phyloP scores from a whole-genome alignment of 2,329 filamentous ascomycete species.

The Xenoacremonium recifei region DNA sequence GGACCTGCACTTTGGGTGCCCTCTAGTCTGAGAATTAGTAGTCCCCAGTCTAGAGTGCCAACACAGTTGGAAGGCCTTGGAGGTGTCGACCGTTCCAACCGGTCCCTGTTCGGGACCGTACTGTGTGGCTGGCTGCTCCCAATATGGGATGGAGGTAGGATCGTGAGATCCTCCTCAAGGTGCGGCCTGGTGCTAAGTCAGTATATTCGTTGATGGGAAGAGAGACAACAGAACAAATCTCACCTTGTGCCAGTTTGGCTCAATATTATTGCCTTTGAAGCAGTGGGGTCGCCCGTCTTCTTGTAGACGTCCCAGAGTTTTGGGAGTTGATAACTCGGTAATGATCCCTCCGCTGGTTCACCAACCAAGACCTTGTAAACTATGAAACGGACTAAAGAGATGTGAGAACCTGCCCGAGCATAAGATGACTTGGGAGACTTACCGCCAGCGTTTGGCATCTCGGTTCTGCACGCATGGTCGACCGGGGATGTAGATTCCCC shows the following conservation, averaged over 20 bases:
- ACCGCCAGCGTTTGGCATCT: conserved; percentile 60
- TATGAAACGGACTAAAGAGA: conserved; percentile 45
- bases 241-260: conserved; percentile 43
- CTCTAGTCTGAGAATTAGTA: too few relatives aligned
- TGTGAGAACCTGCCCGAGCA: conserved; percentile 18
- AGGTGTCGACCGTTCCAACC: too few relatives aligned
- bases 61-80: too few relatives aligned
- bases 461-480: conserved; percentile 58
- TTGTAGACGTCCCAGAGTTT: too few relatives aligned
- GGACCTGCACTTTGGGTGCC: too few relatives aligned
- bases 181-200: conserved; percentile 52
- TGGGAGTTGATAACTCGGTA: too few relatives aligned
- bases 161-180: conserved; percentile 47
- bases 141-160: too few relatives aligned
- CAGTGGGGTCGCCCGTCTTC: conserved; percentile 32
- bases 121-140: too few relatives aligned
- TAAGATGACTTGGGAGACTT: conserved; percentile 25
- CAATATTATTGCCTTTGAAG: conserved; percentile 39
- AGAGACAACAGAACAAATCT: conserved; percentile 39
- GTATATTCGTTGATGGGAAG: conserved; percentile 40
- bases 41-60: too few relatives aligned
- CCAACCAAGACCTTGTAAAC: too few relatives aligned
- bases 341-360: too few relatives aligned
- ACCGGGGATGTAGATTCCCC: conserved; percentile 49
- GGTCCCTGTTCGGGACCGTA: too few relatives aligned